These are phyloP conservation scores for Phytophthora brassicae DNA, from an alignment of 352 stramenopile species.

Conservation along the genomic window DNA sequence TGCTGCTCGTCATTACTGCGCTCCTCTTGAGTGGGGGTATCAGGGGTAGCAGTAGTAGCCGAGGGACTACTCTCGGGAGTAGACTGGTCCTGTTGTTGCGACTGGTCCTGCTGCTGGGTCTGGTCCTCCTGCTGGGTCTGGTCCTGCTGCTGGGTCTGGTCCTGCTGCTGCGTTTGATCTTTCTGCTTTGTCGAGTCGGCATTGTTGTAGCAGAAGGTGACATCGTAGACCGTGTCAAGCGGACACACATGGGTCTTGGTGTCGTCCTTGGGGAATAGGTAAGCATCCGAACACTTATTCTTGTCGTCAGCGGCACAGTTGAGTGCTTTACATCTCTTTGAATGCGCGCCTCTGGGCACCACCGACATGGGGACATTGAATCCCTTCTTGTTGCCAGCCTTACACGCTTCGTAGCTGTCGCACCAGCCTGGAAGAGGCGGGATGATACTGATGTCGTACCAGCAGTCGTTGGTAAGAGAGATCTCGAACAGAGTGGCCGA, in stretches of 20 bases:
- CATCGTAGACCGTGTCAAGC: conserved; percentile 34
- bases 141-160: conserved; percentile 14
- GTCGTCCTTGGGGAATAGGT: conserved; percentile 63
- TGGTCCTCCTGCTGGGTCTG: conserved; percentile 14
- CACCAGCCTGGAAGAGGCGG: conserved; percentile 38
- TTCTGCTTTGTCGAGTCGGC: conserved; percentile 13
- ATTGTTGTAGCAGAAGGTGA: conserved; percentile 57
- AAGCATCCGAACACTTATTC: conserved; percentile 45
- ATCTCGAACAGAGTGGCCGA: conserved; percentile 41
- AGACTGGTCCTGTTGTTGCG: too few species aligned
- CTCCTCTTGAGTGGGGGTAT: conserved; percentile 16
- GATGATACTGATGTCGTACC: conserved; percentile 72
- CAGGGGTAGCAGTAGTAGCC: neutral
- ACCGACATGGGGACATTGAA: conserved; percentile 63
- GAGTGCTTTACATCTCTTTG: conserved; percentile 44
- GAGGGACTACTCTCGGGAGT: too few species aligned
- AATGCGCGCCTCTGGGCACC: too few species aligned
- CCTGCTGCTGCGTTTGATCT: conserved; percentile 14
- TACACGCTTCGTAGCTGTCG: conserved; percentile 40
- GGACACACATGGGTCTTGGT: conserved; percentile 69
- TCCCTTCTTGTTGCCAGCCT: conserved; percentile 36
- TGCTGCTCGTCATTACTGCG: conserved; percentile 18
- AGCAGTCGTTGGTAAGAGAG: conserved; percentile 38
- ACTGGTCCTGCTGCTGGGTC: conserved; percentile 7
- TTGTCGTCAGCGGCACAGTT: conserved; percentile 35